Conservation (phyloP, 2,329 filamentous ascomycete species). For the Pseudogymnoascus pannorum region DNA sequence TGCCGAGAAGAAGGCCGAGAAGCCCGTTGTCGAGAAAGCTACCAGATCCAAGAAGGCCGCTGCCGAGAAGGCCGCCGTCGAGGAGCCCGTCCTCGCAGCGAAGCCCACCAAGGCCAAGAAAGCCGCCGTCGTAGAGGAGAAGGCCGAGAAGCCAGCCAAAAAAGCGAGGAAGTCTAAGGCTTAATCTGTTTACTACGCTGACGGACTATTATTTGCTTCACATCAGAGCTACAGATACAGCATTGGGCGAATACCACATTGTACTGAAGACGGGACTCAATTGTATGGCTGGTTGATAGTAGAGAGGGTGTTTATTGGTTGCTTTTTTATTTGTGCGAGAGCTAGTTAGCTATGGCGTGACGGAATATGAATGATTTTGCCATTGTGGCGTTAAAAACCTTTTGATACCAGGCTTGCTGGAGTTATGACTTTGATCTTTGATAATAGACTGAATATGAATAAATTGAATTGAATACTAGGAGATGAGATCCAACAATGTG, state of each 20-base stretch:
- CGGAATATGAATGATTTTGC: slow-evolving; percentile 7
- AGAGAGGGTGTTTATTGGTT: background rate
- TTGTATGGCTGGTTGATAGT: background rate
- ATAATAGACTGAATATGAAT: background rate
- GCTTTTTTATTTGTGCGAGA: background rate
- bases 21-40: slow-evolving; percentile 28
- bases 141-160: slow-evolving; percentile 30
- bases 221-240: background rate
- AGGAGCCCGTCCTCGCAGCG: slow-evolving; percentile 32
- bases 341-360: slow-evolving; percentile 7
- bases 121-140: slow-evolving; percentile 2
- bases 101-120: slow-evolving; percentile 22
- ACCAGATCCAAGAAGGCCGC: slow-evolving; percentile 33
- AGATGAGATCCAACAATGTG: background rate
- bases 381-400: background rate
- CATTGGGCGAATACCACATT: slow-evolving; percentile 5
- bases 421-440: too few relatives aligned
- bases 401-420: background rate
- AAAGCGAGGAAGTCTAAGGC: slow-evolving; percentile 33
- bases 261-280: background rate
- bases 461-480: background rate
- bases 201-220: background rate
- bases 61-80: slow-evolving; percentile 22
- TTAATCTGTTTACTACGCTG: background rate
- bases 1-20: slow-evolving; percentile 31